Evolutionary conservation across 805 yeast species (phyloP).

Genomic region (Blastobotrys terrestris): DNA sequence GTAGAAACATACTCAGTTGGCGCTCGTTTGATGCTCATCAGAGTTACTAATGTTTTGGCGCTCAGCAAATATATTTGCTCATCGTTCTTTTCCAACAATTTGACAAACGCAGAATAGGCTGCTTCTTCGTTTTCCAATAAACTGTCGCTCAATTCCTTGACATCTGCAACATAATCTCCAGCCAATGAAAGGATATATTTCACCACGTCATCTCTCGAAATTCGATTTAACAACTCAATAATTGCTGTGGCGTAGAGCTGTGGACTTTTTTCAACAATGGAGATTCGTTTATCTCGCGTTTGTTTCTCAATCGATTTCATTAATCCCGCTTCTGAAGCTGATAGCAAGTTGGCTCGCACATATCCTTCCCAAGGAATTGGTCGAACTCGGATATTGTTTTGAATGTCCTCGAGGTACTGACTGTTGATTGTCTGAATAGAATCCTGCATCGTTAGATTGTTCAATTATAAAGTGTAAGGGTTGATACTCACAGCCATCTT

Average conservation of each 20-base stretch:
- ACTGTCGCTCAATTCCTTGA: constrained; percentile 28
- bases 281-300: constrained; percentile 26
- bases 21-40: constrained; percentile 33
- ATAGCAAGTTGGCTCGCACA: constrained; percentile 62
- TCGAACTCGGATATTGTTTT: constrained; percentile 62
- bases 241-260: constrained; percentile 51
- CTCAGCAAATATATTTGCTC: constrained; percentile 50
- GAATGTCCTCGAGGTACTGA: constrained; percentile 31
- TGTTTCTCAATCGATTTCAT: constrained; percentile 50
- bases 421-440: constrained; percentile 10
- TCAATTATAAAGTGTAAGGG: neutral
- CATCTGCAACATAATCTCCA: constrained; percentile 42
- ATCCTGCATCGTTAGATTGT: neutral
- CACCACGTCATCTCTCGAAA: constrained; percentile 55
- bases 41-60: constrained; percentile 46
- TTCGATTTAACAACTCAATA: constrained; percentile 47
- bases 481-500: neutral
- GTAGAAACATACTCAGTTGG: constrained; percentile 35
- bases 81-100: constrained; percentile 50
- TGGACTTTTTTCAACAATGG: constrained; percentile 33
- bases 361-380: constrained; percentile 92
- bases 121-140: constrained; percentile 41
- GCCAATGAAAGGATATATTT: constrained; percentile 58
- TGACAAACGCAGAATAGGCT: constrained; percentile 42
- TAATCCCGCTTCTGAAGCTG: constrained; percentile 60